Percentiles rank a stretch among this genome's conserved stretches.
Conservation (phyloP, 83 land plant species). For the Diphasiastrum complanatum region DNA sequence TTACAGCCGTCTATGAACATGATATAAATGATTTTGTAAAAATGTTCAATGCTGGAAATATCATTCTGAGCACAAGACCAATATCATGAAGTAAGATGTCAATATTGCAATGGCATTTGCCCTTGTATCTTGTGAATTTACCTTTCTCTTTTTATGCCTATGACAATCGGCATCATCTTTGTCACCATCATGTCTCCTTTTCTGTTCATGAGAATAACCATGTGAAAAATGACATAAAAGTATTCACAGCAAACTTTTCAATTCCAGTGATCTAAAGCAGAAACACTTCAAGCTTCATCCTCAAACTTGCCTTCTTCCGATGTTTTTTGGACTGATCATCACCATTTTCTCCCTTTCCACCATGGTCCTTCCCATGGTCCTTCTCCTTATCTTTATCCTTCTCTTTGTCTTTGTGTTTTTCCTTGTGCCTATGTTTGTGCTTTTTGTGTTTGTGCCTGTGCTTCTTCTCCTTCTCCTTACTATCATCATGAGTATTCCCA, state of each 20-base stretch:
- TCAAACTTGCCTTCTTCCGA: slow-evolving; percentile 54
- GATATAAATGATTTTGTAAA: too few relatives aligned
- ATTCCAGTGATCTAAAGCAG: neutral
- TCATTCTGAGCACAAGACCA: too few relatives aligned
- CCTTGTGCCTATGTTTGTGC: slow-evolving; percentile 37
- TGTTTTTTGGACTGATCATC: slow-evolving; percentile 63
- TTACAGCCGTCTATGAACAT: too few relatives aligned
- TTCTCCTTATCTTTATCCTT: slow-evolving; percentile 70
- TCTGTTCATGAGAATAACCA: slow-evolving; percentile 48
- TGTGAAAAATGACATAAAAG: neutral
- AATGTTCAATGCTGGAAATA: too few relatives aligned
- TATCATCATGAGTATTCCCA: slow-evolving; percentile 62
- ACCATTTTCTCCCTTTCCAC: slow-evolving; percentile 60
- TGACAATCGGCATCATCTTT: slow-evolving; percentile 71
- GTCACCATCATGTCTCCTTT: slow-evolving; percentile 83
- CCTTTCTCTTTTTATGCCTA: slow-evolving; percentile 89
- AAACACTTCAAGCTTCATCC: neutral
- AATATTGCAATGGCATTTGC: too few relatives aligned
- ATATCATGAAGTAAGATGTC: too few relatives aligned
- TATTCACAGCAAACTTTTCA: neutral
- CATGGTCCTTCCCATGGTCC: slow-evolving; percentile 59
- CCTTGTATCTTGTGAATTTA: too few relatives aligned
- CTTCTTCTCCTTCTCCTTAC: slow-evolving; percentile 50
- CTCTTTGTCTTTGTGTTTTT: slow-evolving; percentile 56
- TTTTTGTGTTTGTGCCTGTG: slow-evolving; percentile 67